Evolutionary conservation across 2,329 filamentous ascomycete species (phyloP), one percentile per base, ranked within the genome.

Genomic region (Pseudodiploospora longispora): DNA sequence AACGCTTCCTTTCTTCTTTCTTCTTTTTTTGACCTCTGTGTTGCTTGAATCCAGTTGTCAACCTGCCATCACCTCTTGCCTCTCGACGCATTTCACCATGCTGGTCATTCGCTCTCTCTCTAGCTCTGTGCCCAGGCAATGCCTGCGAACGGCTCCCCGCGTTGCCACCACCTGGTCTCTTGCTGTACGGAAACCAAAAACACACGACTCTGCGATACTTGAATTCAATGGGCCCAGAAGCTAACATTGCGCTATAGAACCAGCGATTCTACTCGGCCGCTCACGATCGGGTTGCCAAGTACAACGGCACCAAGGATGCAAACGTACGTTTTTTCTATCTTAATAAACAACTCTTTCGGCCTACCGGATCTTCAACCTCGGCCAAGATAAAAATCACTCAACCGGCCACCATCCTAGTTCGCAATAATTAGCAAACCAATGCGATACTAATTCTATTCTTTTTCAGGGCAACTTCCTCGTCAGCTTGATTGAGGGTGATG

Each of bases 401-500:
- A 56, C 30, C 40, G 31, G 43, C 46, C 35, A 32, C 27, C 40
- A 30, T 37, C 28, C 12, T 27, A 19, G 32, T n/a, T 37, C 34
- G 30, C 30, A 12, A 29, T 5, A 12, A 37, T 19, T 6, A 36
- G 3, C 19, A 30, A 44, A 50, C 44, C 40, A 47, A 54, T 50
- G 46, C 47, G 42, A 43, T 49, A 45, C 58, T 63, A 51, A 62
- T 47, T 19, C 19, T 19, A 47, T 38, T 46, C 10, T 33, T 38
- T 36, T 54, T 48, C 59, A 95, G 88, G 93, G 93, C 63, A 93
- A 93, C 70, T 98, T 85, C 79, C 86, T 87, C 47, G 93, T 98
- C 62, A 91, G 87, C 59, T 76, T 98, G 71, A 98, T 98, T 56
- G 94, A 98, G 78, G 93, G 94, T 71, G 94, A 98, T 64, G 93